A percentile compares a stretch with the other conserved stretches of the same genome.
Evolutionary conservation across 2,329 filamentous ascomycete genomes (phyloP).

Genomic region (Gyromitra esculenta): DNA sequence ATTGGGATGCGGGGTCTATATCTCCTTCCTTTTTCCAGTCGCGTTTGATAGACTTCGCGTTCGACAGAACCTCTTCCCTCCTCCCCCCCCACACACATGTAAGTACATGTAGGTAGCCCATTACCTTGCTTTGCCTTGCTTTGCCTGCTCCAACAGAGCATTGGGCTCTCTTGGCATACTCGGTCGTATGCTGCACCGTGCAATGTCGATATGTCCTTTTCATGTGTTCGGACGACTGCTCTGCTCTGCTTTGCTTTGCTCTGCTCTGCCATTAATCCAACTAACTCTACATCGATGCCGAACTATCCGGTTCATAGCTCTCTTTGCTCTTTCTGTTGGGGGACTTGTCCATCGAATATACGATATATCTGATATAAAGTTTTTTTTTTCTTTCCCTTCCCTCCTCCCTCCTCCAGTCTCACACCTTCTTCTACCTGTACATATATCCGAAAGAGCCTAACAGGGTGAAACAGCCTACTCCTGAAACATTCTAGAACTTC

Average conservation of each 20-base stretch:
- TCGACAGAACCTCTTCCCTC: too few species aligned
- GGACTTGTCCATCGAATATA: not conserved
- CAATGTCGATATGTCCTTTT: not conserved
- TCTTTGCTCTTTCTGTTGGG: not conserved
- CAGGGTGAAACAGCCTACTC: constrained; percentile 6
- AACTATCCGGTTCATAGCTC: not conserved
- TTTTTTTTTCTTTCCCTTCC: not conserved
- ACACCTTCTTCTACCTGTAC: not conserved
- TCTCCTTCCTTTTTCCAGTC: constrained; percentile 24
- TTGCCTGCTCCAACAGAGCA: not conserved
- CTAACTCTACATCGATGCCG: not conserved
- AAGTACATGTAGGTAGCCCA: not conserved
- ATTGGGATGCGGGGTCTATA: constrained; percentile 1
- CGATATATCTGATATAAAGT: not conserved
- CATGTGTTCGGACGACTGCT: not conserved
- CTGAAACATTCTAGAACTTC: constrained; percentile 30
- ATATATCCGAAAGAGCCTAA: not conserved
- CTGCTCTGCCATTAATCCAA: too few species aligned
- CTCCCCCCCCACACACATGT: not conserved
- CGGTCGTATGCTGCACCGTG: constrained; percentile 16
- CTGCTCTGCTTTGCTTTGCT: too few species aligned
- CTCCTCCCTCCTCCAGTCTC: too few species aligned
- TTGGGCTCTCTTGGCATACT: not conserved
- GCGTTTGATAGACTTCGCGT: constrained; percentile 1
- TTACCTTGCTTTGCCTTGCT: too few species aligned